Evolutionary conservation across 169 alveolate species (phyloP).

Genomic region (Fabrea salina): DNA sequence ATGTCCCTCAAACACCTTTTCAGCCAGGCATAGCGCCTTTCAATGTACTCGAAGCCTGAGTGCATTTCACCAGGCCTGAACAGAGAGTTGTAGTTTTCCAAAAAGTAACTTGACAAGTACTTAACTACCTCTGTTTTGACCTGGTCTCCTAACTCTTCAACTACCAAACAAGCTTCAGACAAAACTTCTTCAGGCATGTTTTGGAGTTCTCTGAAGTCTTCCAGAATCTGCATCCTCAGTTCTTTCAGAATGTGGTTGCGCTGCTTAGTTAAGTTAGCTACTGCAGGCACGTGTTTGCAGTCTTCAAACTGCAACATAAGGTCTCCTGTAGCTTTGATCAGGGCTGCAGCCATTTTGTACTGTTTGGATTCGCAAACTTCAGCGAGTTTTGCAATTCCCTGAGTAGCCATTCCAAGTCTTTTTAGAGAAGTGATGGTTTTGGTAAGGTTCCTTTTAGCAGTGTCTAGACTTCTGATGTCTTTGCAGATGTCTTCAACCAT

Average conservation of each 20-base stretch:
- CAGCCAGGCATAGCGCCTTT: constrained; percentile 75
- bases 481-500: constrained; percentile 71
- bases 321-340: background rate
- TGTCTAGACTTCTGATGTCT: constrained; percentile 64
- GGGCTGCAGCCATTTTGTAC: constrained; percentile 2
- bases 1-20: constrained; percentile 62
- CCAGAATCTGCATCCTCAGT: constrained; percentile 51
- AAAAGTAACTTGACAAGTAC: constrained; percentile 46
- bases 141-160: constrained; percentile 64
- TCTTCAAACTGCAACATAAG: background rate
- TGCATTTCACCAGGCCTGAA: constrained; percentile 50
- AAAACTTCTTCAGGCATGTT: constrained; percentile 37
- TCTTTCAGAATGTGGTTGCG: constrained; percentile 60
- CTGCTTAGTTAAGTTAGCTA: constrained; percentile 55
- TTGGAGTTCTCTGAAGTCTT: constrained; percentile 55
- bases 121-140: constrained; percentile 50
- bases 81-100: constrained; percentile 52
- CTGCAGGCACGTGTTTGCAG: background rate
- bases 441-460: constrained; percentile 74
- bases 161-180: constrained; percentile 67
- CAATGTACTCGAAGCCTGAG: constrained; percentile 55
- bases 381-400: constrained; percentile 46
- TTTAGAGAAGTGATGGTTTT: constrained; percentile 67
- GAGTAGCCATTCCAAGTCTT: constrained; percentile 67
- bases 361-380: background rate